Conservation (phyloP, 768 basidiomycete species). For the Lanmaoa rubissima region DNA sequence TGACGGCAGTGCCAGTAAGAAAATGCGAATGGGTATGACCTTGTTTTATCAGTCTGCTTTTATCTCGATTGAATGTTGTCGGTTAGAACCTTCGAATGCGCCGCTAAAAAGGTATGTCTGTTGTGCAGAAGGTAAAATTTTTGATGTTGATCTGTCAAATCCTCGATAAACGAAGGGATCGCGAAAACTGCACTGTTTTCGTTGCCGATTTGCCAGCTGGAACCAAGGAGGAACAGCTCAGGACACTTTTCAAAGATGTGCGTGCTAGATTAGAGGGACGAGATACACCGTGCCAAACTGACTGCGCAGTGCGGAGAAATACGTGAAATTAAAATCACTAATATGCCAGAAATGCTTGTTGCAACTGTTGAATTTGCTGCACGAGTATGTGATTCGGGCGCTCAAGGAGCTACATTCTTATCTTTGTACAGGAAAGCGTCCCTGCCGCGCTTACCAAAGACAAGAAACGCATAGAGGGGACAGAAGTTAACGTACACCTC, state of each 20-base stretch:
- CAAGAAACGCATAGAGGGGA: conserved; percentile 77
- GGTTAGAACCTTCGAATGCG: conserved; percentile 43
- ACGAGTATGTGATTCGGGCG: conserved; percentile 33
- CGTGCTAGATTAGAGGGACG: conserved; percentile 22
- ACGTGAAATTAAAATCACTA: conserved; percentile 79
- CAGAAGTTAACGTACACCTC: conserved; percentile 82
- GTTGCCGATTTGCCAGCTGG: conserved; percentile 65
- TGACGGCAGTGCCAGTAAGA: conserved; percentile 55
- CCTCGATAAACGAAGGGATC: conserved; percentile 59
- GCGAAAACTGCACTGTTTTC: conserved; percentile 92
- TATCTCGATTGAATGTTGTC: not conserved
- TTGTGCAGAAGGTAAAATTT: not conserved
- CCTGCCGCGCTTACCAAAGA: conserved; percentile 91
- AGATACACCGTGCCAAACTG: not conserved
- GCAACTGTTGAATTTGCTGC: conserved; percentile 89
- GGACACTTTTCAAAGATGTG: conserved; percentile 82
- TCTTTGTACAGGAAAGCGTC: conserved; percentile 59
- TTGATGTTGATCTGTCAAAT: not conserved
- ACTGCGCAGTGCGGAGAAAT: conserved; percentile 78
- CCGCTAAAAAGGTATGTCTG: conserved; percentile 57
- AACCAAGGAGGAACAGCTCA: conserved; percentile 65
- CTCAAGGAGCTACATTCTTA: not conserved
- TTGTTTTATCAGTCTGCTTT: not conserved
- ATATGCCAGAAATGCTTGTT: conserved; percentile 55
- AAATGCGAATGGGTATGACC: conserved; percentile 56